Base-by-base conservation (phyloP, 2,329 filamentous ascomycete genomes). In the Chaetomiaceae sp. region DNA sequence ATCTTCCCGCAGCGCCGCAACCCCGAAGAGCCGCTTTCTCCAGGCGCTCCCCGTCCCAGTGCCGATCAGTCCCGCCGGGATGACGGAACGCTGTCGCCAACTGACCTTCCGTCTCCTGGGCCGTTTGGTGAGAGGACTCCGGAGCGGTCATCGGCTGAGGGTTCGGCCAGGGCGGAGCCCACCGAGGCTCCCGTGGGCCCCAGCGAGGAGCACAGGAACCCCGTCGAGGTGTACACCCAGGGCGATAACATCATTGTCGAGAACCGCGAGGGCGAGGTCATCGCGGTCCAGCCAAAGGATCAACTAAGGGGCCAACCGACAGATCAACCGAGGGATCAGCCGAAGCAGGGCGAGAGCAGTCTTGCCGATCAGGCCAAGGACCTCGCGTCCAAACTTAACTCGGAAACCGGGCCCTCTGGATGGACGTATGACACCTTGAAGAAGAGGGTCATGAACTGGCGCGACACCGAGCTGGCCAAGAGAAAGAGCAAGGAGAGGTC, bases 191-290 rank as follows among this genome's bases (percentile, higher is more conserved):
- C 45, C 4, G 30, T 20, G 14, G 49, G 35, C 31, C 43, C 48
- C 10, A n/a, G 7, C 19, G 43, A 19, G 16, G 49, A 40, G 31
- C 30, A 34, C 21, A 43, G 47, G 58, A 6, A 58, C 68, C 20
- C 50, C 17, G 66, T 88, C 9, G 82, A 95, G 55, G 78, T 91
- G 0, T 96, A 86, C 59, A 81, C 91, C 57, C 90, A 96, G 69
- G 90, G 91, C 1, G 67, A 84, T 47, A 69, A 95, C 19, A 78
- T 93, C 34, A 72, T 96, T 6, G 82, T 95, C 50, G 92, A 97
- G 67, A 87, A 95, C 60, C 75, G 84, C 55, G 86, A 96, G 51
- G 92, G 92, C 7, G 91, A 96, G 48, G 91, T 96, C 3, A 66
- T 96, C 5, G 81, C 81, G 16, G 80, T 88, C 0, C 76, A 84